These are phyloP conservation scores for Boletus sp. DNA, from an alignment of 768 basidiomycete genomes.

Conservation along the genomic window DNA sequence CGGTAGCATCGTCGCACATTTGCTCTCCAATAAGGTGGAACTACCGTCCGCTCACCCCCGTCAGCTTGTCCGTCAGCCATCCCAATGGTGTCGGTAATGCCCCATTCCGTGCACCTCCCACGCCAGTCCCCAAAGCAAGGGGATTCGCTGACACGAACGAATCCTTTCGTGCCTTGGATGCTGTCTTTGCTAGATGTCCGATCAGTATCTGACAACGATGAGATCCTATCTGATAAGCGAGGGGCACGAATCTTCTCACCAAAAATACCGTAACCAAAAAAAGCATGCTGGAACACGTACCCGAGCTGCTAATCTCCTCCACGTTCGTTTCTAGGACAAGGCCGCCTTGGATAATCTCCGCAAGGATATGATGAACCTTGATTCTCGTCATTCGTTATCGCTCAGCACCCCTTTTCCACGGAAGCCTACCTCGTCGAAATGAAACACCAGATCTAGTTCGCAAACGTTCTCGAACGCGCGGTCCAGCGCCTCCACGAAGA, in stretches of 20 bases:
- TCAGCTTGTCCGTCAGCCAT: conserved; percentile 75
- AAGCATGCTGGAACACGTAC: conserved; percentile 40
- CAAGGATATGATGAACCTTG: conserved; percentile 86
- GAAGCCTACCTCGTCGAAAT: conserved; percentile 86
- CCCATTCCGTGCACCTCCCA: conserved; percentile 60
- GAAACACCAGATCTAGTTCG: conserved; percentile 96
- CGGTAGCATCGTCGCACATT: background rate
- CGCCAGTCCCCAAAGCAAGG: conserved; percentile 63
- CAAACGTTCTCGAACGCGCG: conserved; percentile 97
- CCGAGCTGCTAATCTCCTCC: conserved; percentile 73
- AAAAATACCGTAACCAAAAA: conserved; percentile 1
- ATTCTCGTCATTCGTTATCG: conserved; percentile 1
- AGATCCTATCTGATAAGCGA: conserved; percentile 1
- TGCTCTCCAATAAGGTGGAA: background rate
- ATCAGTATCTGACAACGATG: conserved; percentile 13
- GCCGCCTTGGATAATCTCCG: conserved; percentile 97
- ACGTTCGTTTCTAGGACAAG: conserved; percentile 94
- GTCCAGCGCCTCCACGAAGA: conserved; percentile 96
- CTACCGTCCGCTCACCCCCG: conserved; percentile 57
- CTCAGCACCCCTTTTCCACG: background rate
- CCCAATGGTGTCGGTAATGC: conserved; percentile 69
- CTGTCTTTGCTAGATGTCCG: conserved; percentile 55
- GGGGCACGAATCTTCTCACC: background rate
- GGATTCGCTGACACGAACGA: conserved; percentile 83
- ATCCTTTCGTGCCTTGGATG: conserved; percentile 70